These are phyloP conservation scores for Lentinula detonsa DNA, from an alignment of 768 basidiomycete species.

Conservation along the genomic window DNA sequence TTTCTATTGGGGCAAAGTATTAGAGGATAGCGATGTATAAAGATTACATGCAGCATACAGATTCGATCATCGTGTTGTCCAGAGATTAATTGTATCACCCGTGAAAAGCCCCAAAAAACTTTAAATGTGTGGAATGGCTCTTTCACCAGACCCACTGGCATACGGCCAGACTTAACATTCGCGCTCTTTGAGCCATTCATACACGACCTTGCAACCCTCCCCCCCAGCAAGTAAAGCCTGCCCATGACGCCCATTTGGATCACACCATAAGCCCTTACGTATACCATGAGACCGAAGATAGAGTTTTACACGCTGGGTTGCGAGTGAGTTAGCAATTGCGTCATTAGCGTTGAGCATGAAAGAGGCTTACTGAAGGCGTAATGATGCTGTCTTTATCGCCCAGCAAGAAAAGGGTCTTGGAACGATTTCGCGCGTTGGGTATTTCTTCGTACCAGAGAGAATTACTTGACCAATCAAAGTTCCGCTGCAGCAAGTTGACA, in stretches of 20 bases:
- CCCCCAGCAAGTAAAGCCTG: constrained; percentile 49
- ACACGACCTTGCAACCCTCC: constrained; percentile 47
- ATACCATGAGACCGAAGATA: constrained; percentile 77
- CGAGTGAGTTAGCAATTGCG: not conserved
- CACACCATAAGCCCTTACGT: constrained; percentile 57
- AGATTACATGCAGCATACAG: not conserved
- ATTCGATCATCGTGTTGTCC: not conserved
- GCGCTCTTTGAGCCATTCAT: constrained; percentile 52
- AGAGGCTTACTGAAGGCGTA: constrained; percentile 51
- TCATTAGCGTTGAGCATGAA: not conserved
- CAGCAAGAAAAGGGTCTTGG: constrained; percentile 66
- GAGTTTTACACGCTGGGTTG: constrained; percentile 54
- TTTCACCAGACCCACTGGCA: not conserved
- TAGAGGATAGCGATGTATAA: not conserved
- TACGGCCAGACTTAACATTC: not conserved
- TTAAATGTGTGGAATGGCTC: no score
- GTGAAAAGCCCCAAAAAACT: no score
- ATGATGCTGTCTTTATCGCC: constrained; percentile 83
- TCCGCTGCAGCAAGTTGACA: constrained; percentile 75
- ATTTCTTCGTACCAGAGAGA: constrained; percentile 90
- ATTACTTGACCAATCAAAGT: constrained; percentile 85
- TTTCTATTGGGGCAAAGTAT: not conserved
- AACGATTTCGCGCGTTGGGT: constrained; percentile 64
- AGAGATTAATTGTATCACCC: no score
- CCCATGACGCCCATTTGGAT: constrained; percentile 59